Evolutionary conservation across 306 rosid genomes (phyloP), one percentile per base, ranked within the genome.

Genomic region (Cicer yamashitae): DNA sequence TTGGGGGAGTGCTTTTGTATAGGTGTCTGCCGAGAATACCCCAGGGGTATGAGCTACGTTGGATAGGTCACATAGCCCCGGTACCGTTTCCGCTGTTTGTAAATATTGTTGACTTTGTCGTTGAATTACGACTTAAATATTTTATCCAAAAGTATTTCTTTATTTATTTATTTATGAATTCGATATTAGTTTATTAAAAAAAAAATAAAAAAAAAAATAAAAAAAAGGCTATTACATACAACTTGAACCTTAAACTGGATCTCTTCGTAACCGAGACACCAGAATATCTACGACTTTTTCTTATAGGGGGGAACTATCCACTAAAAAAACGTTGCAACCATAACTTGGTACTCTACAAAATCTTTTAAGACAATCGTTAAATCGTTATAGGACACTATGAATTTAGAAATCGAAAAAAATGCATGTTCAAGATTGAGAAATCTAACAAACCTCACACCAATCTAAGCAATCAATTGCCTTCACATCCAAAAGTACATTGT

Each of bases 401-500:
- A 54, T 54, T 17, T 30, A 3, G 5, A 17, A 54, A 10, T 9
- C 8, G 2, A 11, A 54, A 52, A n/a, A 74, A 11, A 15, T 46
- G 5, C 12, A 7, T n/a, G 48, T 8, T 64, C 30, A 45, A 57
- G 60, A 50, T 7, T 15, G 39, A 56, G 38, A 81, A 71, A 64
- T 67, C 41, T 22, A 78, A 85, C 92, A 72, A 44, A 91, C 98
- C 97, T 89, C 90, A 47, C 92, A 88, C 91, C 91, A 91, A 80
- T 89, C 92, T 82, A 93, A 77, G 84, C 97, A 93, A 79, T 93
- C 98, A 76, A 93, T 70, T 63, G 91, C 90, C 80, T 75, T 87
- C 64, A 89, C 98, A 5, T 77, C 88, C 88, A 89, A 74, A 69
- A 79, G 87, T 58, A 30, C 7, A 40, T 0, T 34, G 3, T 13